These are phyloP conservation scores for Aspergillus unguis DNA, from an alignment of 2,329 filamentous ascomycete genomes.

Conservation along the genomic window DNA sequence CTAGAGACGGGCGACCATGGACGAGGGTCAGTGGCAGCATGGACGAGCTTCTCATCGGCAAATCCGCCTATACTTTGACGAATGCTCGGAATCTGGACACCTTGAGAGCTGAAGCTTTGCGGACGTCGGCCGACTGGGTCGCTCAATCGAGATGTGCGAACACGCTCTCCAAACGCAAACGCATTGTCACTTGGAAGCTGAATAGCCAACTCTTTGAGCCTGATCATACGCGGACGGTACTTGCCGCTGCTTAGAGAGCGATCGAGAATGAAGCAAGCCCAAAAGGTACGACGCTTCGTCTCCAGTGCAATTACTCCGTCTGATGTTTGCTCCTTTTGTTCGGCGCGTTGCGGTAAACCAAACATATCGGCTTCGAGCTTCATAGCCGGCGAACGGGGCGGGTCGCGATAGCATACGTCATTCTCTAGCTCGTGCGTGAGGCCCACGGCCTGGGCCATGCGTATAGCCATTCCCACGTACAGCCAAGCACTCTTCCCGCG, in stretches of 20 bases:
- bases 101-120: slow-evolving; percentile 40
- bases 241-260: slow-evolving; percentile 55
- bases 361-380: slow-evolving; percentile 39
- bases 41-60: slow-evolving; percentile 38
- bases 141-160: slow-evolving; percentile 49
- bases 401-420: slow-evolving; percentile 46
- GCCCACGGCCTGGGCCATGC: slow-evolving; percentile 46
- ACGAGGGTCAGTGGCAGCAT: slow-evolving; percentile 34
- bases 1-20: slow-evolving; percentile 40
- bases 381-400: slow-evolving; percentile 38
- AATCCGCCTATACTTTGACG: slow-evolving; percentile 39
- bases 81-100: slow-evolving; percentile 42
- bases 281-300: slow-evolving; percentile 54
- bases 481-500: slow-evolving; percentile 53
- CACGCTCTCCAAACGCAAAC: slow-evolving; percentile 54
- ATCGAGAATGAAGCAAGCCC: slow-evolving; percentile 58
- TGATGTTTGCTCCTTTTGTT: slow-evolving; percentile 36
- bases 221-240: slow-evolving; percentile 53
- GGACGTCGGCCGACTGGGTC: slow-evolving; percentile 41
- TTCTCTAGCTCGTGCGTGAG: slow-evolving; percentile 47
- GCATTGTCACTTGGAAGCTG: slow-evolving; percentile 56
- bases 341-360: slow-evolving; percentile 32
- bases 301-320: slow-evolving; percentile 54
- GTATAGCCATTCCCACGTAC: slow-evolving; percentile 47
- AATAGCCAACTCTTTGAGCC: slow-evolving; percentile 49